Base-by-base conservation (phyloP, 768 basidiomycete genomes). In the Melanogaster broomeanus region DNA sequence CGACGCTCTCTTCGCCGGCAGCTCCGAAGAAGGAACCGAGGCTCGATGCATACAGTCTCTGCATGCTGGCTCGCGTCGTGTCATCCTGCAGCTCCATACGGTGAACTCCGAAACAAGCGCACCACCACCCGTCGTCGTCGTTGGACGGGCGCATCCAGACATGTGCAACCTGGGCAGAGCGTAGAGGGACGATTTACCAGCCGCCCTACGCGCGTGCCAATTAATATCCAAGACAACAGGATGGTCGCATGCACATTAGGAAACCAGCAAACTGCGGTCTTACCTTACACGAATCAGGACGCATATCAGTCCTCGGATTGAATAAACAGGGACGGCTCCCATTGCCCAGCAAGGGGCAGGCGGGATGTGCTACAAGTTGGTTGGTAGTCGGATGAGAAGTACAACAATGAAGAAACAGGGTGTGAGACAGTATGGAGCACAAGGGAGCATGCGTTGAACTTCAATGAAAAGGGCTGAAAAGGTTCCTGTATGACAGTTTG, bases 111-210 rank as follows among this genome's bases (percentile, higher is more conserved):
- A 70, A 45, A 60, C 62, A 19, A 49, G 55, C 18, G 40, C 55
- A 5, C 16, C 33, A 16, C 67, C 61, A 45, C 56, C 69, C 40
- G 22, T 78, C 12, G 74, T 86, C 6, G 59, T 77, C 11, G 94
- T n/a, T n/a, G 93, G 6, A 97, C 95, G 94, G 95, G 94, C 5
- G 74, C 84, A 2, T 79, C 83, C 13, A 75, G 95, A 28, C 92
- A 95, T 61, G 92, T 92, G 4, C 93, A 98, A 63, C 79, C 98
- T 2, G 90, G 88, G 4, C 55, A 65, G 22, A 51, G 66, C 16
- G 34, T 28, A 12, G 49, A 48, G 11, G 35, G 11, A 12, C 60
- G 62, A 9, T 51, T 34, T 31, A 28, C 52, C 6, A 40, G 46
- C 4, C 56, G 53, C 21, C 73, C 74, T 15, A 59, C 37, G 10